Evolutionary conservation across 805 yeast species (phyloP).

Genomic region (Starmerella kuoi): DNA sequence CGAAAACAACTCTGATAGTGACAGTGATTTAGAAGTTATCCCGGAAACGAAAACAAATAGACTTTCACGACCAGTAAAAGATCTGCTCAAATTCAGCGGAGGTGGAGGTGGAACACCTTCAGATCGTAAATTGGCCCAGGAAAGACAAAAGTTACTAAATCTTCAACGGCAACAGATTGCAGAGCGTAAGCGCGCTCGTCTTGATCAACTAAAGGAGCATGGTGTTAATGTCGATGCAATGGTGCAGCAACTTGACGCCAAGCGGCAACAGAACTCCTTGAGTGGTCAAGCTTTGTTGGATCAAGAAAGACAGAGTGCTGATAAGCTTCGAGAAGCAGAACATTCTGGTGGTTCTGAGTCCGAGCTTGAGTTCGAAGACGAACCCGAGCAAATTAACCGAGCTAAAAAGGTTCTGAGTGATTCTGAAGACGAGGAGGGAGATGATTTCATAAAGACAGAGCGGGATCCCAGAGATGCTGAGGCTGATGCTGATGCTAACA

Average conservation of each 20-base stretch:
- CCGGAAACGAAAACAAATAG: conserved; percentile 17
- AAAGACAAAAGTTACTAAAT: conserved; percentile 6
- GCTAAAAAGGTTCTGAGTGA: conserved; percentile 6
- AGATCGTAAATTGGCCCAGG: conserved; percentile 7
- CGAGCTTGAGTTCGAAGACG: conserved; percentile 4
- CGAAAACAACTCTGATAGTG: conserved; percentile 4
- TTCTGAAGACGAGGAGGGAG: conserved; percentile 11
- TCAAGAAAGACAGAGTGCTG: conserved; percentile 6
- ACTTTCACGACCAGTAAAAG: conserved; percentile 14
- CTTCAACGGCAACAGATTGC: conserved; percentile 14
- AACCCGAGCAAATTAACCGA: background rate
- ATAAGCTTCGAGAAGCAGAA: conserved; percentile 7
- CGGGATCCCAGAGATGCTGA: background rate
- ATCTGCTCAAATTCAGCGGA: conserved; percentile 14
- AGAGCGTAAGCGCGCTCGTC: conserved; percentile 3
- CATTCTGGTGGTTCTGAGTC: conserved; percentile 6
- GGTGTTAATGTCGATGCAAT: conserved; percentile 17
- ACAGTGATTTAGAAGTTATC: conserved; percentile 21
- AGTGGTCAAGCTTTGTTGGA: background rate
- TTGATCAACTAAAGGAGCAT: conserved; percentile 8
- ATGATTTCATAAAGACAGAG: background rate
- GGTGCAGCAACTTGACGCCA: conserved; percentile 3
- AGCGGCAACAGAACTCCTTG: conserved; percentile 2
- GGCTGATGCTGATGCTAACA: background rate
- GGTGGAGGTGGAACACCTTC: conserved; percentile 8